Conservation (phyloP, 257 asterid genomes). For the Euphrasia confusa region DNA sequence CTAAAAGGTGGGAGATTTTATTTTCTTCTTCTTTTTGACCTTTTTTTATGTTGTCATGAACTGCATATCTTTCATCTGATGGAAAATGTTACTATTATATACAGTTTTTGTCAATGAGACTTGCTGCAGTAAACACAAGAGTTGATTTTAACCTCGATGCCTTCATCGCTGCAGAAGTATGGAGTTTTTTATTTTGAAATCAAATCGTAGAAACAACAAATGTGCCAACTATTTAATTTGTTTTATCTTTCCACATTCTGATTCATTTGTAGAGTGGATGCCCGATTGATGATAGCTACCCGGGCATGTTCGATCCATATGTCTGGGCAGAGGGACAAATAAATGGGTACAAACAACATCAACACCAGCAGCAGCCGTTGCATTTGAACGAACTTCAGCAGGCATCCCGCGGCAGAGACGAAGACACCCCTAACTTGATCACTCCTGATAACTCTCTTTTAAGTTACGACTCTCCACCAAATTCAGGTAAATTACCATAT, state of each 20-base stretch:
- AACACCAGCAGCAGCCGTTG: conserved; percentile 49
- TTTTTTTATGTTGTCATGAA: not conserved
- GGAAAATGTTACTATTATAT: conserved; percentile 17
- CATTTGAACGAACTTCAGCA: conserved; percentile 53
- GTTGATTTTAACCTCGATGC: conserved; percentile 66
- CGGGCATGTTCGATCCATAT: conserved; percentile 50
- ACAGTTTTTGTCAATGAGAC: conserved; percentile 91
- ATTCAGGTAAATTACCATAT: no score
- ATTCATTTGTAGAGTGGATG: conserved; percentile 46
- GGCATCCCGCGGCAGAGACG: conserved; percentile 53
- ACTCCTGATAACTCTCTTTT: conserved; percentile 51
- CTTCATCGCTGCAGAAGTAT: conserved; percentile 65
- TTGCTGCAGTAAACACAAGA: conserved; percentile 81
- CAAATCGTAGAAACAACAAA: not conserved
- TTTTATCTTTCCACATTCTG: not conserved
- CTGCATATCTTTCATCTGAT: not conserved
- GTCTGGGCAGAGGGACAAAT: conserved; percentile 57
- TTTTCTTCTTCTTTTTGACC: no score
- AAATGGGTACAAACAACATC: conserved; percentile 49
- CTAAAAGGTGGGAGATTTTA: no score
- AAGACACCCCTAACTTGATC: conserved; percentile 51
- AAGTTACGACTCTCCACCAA: not conserved
- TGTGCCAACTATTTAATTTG: not conserved
- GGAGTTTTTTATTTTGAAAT: conserved; percentile 6
- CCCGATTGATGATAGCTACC: conserved; percentile 42